Evolutionary conservation across 176 grass and related monocot species (phyloP), one percentile per base, ranked within the genome.

Genomic region (Avena atlantica): DNA sequence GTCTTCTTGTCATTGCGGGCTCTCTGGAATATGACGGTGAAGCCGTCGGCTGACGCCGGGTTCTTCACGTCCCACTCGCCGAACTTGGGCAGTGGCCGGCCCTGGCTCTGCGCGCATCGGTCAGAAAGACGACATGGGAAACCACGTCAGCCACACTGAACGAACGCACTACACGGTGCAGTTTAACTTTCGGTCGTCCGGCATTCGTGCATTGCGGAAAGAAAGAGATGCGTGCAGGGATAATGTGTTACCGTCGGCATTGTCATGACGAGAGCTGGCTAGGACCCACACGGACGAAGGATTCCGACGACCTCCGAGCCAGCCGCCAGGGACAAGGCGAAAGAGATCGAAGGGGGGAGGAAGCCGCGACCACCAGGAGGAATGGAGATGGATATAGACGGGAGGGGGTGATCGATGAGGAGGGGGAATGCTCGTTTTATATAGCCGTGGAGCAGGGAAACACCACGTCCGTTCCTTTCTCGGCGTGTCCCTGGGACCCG

Each of bases 51-150:
- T 15, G 90, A 53, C 13, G 90, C 85, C 21, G 90, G 90, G 21
- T 95, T 90, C 68, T 87, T 90, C 83, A 92, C 93, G 86, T 95
- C 93, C 90, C 90, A 92, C 69, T 92, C 90, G 68, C 93, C 93
- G 5, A 95, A 95, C 51, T 90, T 95, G 65, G 93, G 93, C 75
- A 95, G 88, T 52, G 93, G 79, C 24, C 72, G 85, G 37, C 74
- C 90, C 47, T 88, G 88, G 67, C 81, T 83, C 83, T 95, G 78
- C 65, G 76, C 1, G 25, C 52, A 57, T 51, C 31, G 3, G 29
- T 27, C 65, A 1, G 29, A 73, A 15, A 15, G 2, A 47, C 9
- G 20, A 10, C 1, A 34, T 0, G 17, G 47, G 20, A 13, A 50
- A 49, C 58, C 60, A 16, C 67, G 2, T 65, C 34, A 27, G 8